These are phyloP conservation scores for Flaveria linearis DNA, from an alignment of 129 eudicot species.

Conservation along the genomic window DNA sequence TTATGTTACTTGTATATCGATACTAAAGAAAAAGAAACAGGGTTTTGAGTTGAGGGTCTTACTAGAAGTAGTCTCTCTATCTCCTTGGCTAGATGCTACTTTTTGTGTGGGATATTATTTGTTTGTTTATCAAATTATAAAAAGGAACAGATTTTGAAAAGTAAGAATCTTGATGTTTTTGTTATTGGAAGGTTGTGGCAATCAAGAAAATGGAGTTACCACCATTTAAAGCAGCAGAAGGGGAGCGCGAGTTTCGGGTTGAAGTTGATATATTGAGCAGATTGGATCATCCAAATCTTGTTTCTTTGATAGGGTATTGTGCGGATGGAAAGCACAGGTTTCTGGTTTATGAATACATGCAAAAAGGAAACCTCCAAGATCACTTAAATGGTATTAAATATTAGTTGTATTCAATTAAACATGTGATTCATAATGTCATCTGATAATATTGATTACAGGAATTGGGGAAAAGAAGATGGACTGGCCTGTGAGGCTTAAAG, in stretches of 20 bases:
- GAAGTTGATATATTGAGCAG: slow-evolving; percentile 99
- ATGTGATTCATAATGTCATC: neutral
- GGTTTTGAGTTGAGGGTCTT: too few relatives aligned
- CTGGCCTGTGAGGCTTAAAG: slow-evolving; percentile 86
- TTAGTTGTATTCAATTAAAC: neutral
- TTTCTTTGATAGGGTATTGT: slow-evolving; percentile 88
- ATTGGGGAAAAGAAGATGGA: slow-evolving; percentile 88
- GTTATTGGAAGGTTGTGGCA: slow-evolving; percentile 65
- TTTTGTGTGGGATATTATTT: too few relatives aligned
- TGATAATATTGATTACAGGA: slow-evolving; percentile 41
- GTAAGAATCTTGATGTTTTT: slow-evolving; percentile 14
- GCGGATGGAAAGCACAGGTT: slow-evolving; percentile 98
- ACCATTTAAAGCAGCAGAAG: slow-evolving; percentile 80
- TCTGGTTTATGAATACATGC: slow-evolving; percentile 94
- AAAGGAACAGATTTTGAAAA: slow-evolving; percentile 18
- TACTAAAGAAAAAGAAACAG: too few relatives aligned
- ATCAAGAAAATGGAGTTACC: slow-evolving; percentile 99
- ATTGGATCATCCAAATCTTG: slow-evolving; percentile 95
- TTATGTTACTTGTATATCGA: too few relatives aligned
- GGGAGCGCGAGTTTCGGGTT: slow-evolving; percentile 94
- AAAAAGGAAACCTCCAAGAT: slow-evolving; percentile 92
- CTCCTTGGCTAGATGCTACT: too few relatives aligned
- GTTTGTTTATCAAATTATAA: neutral
- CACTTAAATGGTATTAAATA: slow-evolving; percentile 63
- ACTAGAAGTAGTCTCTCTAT: too few relatives aligned